Percentiles rank a stretch among this genome's conserved stretches.
Evolutionary conservation across 176 grass and related monocot species (phyloP).

Genomic region (Thinopyrum elongatum): DNA sequence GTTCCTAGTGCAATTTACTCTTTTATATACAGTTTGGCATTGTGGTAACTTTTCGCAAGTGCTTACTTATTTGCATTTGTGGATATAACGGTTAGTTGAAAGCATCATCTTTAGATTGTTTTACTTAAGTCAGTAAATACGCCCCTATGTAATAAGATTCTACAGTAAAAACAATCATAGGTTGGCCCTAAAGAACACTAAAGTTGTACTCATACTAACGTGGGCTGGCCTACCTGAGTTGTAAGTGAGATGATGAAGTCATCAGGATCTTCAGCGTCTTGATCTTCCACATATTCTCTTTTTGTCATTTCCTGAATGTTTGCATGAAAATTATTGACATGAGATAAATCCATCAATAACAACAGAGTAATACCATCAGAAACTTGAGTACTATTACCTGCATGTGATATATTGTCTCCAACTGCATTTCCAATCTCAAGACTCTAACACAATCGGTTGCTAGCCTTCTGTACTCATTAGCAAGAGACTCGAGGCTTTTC

Average conservation of each 20-base stretch:
- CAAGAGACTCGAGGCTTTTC: constrained; percentile 70
- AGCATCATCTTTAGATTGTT: neutral
- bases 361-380: constrained; percentile 14
- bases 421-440: constrained; percentile 92
- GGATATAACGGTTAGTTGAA: neutral
- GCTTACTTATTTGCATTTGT: neutral
- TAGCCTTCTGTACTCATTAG: constrained; percentile 85
- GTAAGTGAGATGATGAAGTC: constrained; percentile 98
- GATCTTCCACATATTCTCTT: constrained; percentile 90
- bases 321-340: constrained; percentile 20
- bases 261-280: constrained; percentile 99
- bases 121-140: neutral
- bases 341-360: constrained; percentile 31
- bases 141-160: neutral
- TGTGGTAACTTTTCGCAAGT: neutral
- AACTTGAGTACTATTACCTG: constrained; percentile 53
- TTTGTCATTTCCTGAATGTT: constrained; percentile 87
- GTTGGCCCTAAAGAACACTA: neutral
- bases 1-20: neutral
- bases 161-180: neutral
- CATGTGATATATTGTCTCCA: constrained; percentile 93
- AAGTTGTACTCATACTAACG: neutral
- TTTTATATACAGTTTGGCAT: neutral
- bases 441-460: constrained; percentile 92
- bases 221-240: constrained; percentile 54